Percentiles rank a stretch among this genome's conserved stretches.
These are phyloP conservation scores for Trypanosoma lewisi DNA, from an alignment of 208 protist genomes.

Conservation along the genomic window DNA sequence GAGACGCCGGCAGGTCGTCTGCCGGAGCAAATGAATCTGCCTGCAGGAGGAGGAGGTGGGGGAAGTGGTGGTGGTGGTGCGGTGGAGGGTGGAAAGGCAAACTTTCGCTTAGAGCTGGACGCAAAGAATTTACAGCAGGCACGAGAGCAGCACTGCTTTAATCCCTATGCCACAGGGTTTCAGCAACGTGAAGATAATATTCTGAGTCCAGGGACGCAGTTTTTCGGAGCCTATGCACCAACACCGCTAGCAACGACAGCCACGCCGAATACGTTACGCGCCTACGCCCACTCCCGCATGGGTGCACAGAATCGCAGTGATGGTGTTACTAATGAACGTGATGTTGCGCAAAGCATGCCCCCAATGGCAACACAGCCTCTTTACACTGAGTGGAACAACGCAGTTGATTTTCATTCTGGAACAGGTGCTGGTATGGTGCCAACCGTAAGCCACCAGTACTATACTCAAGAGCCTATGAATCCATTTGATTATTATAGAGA, in stretches of 20 bases:
- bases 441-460: constrained; percentile 77
- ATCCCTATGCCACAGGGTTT: constrained; percentile 61
- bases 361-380: not conserved
- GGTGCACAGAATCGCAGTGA: constrained; percentile 25
- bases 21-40: not conserved
- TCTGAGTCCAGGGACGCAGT: constrained; percentile 82
- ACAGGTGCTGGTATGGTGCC: constrained; percentile 12
- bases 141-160: constrained; percentile 66
- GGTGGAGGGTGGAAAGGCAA: constrained; percentile 20
- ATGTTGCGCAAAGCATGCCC: constrained; percentile 10
- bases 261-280: constrained; percentile 72
- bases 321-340: not conserved
- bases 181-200: constrained; percentile 53
- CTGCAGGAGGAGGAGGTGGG: constrained; percentile 8
- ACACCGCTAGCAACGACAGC: constrained; percentile 69
- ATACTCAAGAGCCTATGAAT: constrained; percentile 84
- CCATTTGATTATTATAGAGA: constrained; percentile 50
- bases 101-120: constrained; percentile 57
- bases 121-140: constrained; percentile 69
- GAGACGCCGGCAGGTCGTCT: constrained; percentile 16
- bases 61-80: constrained; percentile 15
- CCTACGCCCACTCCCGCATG: constrained; percentile 71
- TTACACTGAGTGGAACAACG: constrained; percentile 20
- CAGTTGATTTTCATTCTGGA: constrained; percentile 14
- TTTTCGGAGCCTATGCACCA: constrained; percentile 84